These are phyloP conservation scores for Mortierella sp. DNA, from an alignment of 371 early-diverging fungal genomes.

Conservation along the genomic window DNA sequence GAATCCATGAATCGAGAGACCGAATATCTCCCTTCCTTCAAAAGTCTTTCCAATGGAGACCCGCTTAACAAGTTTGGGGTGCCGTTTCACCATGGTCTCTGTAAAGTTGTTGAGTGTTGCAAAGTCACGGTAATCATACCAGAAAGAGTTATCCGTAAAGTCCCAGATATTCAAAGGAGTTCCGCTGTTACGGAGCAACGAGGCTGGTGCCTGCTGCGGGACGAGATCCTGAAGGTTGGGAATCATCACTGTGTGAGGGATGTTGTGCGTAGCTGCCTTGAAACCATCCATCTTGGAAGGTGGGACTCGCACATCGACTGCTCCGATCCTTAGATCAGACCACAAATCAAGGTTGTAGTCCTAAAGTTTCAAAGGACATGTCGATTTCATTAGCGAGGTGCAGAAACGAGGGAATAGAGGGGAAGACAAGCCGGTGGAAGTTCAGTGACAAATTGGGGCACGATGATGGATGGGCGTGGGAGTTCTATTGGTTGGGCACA, in stretches of 20 bases:
- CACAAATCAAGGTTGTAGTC: conserved; percentile 44
- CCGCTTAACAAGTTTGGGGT: conserved; percentile 51
- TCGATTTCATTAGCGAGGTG: not conserved
- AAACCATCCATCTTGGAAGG: conserved; percentile 8
- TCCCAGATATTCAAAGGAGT: conserved; percentile 15
- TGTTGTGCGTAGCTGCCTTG: not conserved
- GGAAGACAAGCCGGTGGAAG: not conserved
- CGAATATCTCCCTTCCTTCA: conserved; percentile 57
- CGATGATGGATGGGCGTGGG: too few relatives aligned
- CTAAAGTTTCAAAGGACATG: conserved; percentile 5
- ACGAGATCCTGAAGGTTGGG: conserved; percentile 48
- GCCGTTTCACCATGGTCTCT: conserved; percentile 34
- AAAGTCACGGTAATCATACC: conserved; percentile 42
- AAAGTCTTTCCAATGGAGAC: conserved; percentile 56
- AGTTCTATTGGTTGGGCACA: too few relatives aligned
- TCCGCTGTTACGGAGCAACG: not conserved
- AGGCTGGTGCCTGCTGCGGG: conserved; percentile 19
- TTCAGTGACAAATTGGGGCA: not conserved
- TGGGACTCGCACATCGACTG: conserved; percentile 48
- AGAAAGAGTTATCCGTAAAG: conserved; percentile 43
- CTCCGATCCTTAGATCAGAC: conserved; percentile 46
- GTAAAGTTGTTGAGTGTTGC: conserved; percentile 49
- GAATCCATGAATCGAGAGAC: conserved; percentile 50
- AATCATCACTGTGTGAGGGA: conserved; percentile 40
- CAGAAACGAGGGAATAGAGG: not conserved